Conservation (phyloP, 805 yeast genomes). For the Saccharomyces kudriavzevii region DNA sequence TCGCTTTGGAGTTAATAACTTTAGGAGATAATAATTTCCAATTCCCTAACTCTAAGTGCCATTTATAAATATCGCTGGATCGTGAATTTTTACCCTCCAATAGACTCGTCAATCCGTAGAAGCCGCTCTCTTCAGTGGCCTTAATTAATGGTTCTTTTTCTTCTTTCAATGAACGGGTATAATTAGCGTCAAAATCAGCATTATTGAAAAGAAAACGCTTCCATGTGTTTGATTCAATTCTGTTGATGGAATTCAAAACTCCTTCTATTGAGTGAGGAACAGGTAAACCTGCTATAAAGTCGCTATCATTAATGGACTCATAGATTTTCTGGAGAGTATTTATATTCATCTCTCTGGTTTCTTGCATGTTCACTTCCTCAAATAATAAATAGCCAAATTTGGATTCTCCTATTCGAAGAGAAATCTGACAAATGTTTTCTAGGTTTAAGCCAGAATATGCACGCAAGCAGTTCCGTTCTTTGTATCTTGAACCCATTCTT, state of each 20-base stretch:
- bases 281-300: slow-evolving; percentile 59
- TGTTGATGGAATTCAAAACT: slow-evolving; percentile 38
- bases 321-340: slow-evolving; percentile 34
- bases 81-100: slow-evolving; percentile 23
- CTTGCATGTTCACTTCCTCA: slow-evolving; percentile 27
- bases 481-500: slow-evolving; percentile 18
- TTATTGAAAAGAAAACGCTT: slow-evolving; percentile 46
- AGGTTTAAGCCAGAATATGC: slow-evolving; percentile 19
- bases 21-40: slow-evolving; percentile 64
- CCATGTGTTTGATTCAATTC: slow-evolving; percentile 29
- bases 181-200: slow-evolving; percentile 46
- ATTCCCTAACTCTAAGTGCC: slow-evolving; percentile 68
- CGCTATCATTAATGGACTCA: slow-evolving; percentile 49
- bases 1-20: slow-evolving; percentile 33
- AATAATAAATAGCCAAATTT: slow-evolving; percentile 31
- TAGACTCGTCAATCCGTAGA: slow-evolving; percentile 46
- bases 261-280: slow-evolving; percentile 44
- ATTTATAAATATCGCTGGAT: slow-evolving; percentile 37
- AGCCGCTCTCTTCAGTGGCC: slow-evolving; percentile 44
- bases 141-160: slow-evolving; percentile 19
- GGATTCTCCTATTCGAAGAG: slow-evolving; percentile 12
- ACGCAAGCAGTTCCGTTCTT: slow-evolving; percentile 8
- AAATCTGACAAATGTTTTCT: slow-evolving; percentile 5
- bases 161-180: slow-evolving; percentile 3
- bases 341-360: slow-evolving; percentile 5